Evolutionary conservation across 306 rosid genomes (phyloP), one percentile per base, ranked within the genome.

Genomic region (Cicer bijugum): DNA sequence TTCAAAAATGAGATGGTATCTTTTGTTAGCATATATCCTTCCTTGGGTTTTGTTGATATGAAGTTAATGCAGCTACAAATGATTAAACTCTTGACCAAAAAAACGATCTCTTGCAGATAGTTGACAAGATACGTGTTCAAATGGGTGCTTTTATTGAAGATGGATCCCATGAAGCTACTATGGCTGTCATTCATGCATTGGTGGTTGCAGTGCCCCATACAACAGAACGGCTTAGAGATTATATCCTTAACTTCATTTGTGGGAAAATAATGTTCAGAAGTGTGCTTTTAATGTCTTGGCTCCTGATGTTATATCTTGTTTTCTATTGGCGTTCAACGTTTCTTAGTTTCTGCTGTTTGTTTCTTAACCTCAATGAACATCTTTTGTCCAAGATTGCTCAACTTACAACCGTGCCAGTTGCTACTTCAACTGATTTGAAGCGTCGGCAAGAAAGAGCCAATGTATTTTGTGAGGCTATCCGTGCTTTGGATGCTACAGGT

Each of bases 141-240:
- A 91, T 94, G 96, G 96, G 91, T 82, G 99, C 99, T 79, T 94
- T 94, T 79, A 89, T 94, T 67, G 99, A 94, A 81, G 99, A 94
- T 87, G 97, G 99, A 77, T 91, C 97, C 69, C 99, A 94, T 76
- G 97, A 94, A 89, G 94, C 91, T 57, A 83, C 90, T 9, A 56
- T 91, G 69, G 96, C 95, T 52, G 99, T 84, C 47, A 83, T 94
- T 82, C 97, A 90, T 78, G 95, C 99, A 5, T 74, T 94, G 83
- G 87, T 88, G 72, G 84, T 91, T 81, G 95, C 99, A 67, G 87
- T 89, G 69, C 98, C 98, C 7, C 91, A 88, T 66, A 88, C 99
- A 44, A 88, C 99, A 1, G 97, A 89, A 58, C 81, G 60, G 73
- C 91, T 91, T 75, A 81, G 92, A 87, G 95, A 94, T 91, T 94